A percentile compares a stretch with the other conserved stretches of the same genome.
Evolutionary conservation across 179 eudicot species (phyloP).

Genomic region (Pouteria campechiana): DNA sequence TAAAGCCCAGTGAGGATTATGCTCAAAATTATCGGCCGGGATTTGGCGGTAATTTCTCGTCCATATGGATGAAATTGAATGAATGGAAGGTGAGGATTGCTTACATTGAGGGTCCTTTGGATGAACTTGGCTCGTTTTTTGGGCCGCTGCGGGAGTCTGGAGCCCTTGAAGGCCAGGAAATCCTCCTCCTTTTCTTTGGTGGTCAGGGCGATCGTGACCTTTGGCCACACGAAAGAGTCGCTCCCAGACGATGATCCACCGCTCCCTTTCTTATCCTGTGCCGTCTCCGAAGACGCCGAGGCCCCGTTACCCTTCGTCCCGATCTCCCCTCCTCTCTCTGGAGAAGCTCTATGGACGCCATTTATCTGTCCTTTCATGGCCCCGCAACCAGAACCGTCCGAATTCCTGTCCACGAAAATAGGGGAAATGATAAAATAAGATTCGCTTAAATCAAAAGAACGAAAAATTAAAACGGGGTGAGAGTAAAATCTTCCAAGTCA

Average conservation of each 20-base stretch:
- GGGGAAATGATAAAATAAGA: not conserved
- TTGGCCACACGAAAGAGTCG: slow-evolving; percentile 65
- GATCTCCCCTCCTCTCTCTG: slow-evolving; percentile 36
- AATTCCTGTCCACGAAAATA: slow-evolving; percentile 25
- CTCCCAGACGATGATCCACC: slow-evolving; percentile 60
- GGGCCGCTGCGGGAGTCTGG: slow-evolving; percentile 86
- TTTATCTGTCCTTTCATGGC: slow-evolving; percentile 57
- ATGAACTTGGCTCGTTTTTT: slow-evolving; percentile 82
- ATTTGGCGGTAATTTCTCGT: no score
- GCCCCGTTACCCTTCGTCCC: slow-evolving; percentile 41
- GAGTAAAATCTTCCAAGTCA: not conserved
- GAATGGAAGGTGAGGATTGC: slow-evolving; percentile 8
- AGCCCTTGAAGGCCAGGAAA: slow-evolving; percentile 76
- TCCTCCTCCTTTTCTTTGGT: slow-evolving; percentile 93
- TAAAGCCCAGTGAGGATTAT: no score
- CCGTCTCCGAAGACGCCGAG: slow-evolving; percentile 52
- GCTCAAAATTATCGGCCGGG: no score
- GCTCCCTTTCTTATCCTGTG: slow-evolving; percentile 26
- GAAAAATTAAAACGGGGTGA: not conserved
- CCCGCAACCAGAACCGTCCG: slow-evolving; percentile 41
- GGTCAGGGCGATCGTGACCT: slow-evolving; percentile 66
- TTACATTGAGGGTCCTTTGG: slow-evolving; percentile 85
- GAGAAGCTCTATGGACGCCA: slow-evolving; percentile 43
- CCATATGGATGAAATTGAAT: no score
- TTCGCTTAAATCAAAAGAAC: not conserved